Evolutionary conservation across 192 early-diverging fungal genomes (phyloP).

Genomic region (Pilaira anomala): DNA sequence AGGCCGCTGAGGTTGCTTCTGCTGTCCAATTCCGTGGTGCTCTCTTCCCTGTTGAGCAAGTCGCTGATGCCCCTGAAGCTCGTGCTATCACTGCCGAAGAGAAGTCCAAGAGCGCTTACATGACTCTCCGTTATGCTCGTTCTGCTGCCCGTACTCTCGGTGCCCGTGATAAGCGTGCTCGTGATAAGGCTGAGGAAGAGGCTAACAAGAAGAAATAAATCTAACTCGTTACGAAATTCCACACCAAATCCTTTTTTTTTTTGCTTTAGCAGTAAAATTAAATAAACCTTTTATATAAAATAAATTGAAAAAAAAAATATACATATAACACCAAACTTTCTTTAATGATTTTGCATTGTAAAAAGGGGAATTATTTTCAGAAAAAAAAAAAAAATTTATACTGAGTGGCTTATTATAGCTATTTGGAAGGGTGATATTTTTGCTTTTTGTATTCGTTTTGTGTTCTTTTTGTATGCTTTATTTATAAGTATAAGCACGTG

Average conservation of each 20-base stretch:
- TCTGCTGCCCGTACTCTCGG: conserved; percentile 74
- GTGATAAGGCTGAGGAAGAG: conserved; percentile 82
- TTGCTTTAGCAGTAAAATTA: conserved; percentile 2
- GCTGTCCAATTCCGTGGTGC: conserved; percentile 66
- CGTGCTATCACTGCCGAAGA: conserved; percentile 56
- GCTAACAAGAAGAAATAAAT: conserved; percentile 50
- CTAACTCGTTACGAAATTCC: background rate
- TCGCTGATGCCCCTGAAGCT: conserved; percentile 45
- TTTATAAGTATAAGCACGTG: no score
- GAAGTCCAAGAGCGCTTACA: conserved; percentile 59
- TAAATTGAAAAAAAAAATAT: background rate
- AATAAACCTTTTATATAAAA: background rate
- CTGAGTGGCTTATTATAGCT: background rate
- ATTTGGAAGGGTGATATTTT: no score
- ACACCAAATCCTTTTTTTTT: background rate
- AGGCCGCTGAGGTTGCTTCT: conserved; percentile 48
- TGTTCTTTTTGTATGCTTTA: no score
- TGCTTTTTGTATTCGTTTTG: no score
- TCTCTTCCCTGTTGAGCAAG: conserved; percentile 69
- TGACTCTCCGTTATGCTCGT: conserved; percentile 75
- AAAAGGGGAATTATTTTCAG: no score
- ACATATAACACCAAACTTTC: no score
- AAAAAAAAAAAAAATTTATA: conserved; percentile 1
- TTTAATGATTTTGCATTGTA: no score
- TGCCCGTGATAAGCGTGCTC: conserved; percentile 73